Base-by-base conservation (phyloP, 495 filamentous ascomycete species). In the Penicillium subrubescens region DNA sequence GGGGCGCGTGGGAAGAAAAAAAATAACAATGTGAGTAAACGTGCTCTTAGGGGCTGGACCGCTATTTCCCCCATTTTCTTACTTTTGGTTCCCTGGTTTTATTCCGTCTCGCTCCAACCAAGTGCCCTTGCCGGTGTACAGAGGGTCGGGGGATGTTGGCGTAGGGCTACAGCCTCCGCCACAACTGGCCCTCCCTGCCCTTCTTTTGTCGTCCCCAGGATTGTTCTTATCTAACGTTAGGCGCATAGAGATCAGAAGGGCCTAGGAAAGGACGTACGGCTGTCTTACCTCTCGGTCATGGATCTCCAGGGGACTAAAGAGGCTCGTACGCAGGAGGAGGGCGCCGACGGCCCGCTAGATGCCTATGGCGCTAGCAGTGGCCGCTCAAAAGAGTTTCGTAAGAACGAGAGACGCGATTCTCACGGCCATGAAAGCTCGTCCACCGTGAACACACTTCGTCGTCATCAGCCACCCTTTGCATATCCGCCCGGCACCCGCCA, bases 271-370 rank as follows among this genome's bases (percentile, higher is more conserved):
- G 53, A 56, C 33, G n/a, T 19, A 5, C 29, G 19, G 7, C 11
- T 23, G 21, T 39, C 33, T 33, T 21, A 14, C 25, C 27, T 31
- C 65, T 69, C 54, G 65, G 56, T 64, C 56, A 81, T 82, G 80
- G 79, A 82, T 69, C 74, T 81, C 60, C 79, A 81, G 63, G 77
- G 77, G 39, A 79, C 80, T n/a, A 81, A 81, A 65, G 78, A 81
- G 68, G 74, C 80, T 56, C 76, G 74, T 21, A 73, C 76, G 48
- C 74, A 80, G 59, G 79, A 82, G 59, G 80, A 81, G 39, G 68
- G 70, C 34, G 59, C 75, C n/a, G 79, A 82, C 50, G 76, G 78
- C 44, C 67, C 77, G 15, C 64, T 79, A 51, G 75, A 81, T 57
- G 71, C 76, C 19, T 82, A 77, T 61, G 75, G 73, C 37, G 59